Base-by-base conservation (phyloP, 1,139 yeast genomes). In the Candida sp. region DNA sequence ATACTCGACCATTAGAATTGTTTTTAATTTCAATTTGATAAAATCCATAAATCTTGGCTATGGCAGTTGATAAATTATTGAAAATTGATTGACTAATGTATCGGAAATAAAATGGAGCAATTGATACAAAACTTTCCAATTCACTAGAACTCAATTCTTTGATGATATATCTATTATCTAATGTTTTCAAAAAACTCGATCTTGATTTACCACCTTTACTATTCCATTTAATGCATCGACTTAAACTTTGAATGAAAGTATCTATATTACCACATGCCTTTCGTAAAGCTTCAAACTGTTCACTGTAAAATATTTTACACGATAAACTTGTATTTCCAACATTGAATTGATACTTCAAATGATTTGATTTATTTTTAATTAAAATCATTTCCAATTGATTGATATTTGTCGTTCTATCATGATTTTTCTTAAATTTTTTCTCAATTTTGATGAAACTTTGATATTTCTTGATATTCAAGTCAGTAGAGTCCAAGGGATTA, bases 121-220 rank as follows among this genome's bases (percentile, higher is more conserved):
- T 90, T 44, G 87, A 87, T 29, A 91, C 87, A 70, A 95, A 93
- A 21, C 97, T 90, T 52, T 93, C 99, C 45, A 93, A 70, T 64
- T 95, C 99, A 2, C 87, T 75, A 53, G 87, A 88, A 4, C 96
- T 84, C 44, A 95, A 71, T 57, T 93, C 97, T 61, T 95, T 95
- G 37, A 95, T 83, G 43, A 95, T 88, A 51, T 91, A 82, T 46
- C 98, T 69, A 57, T 91, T 89, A 64, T 95, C 99, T 41, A 88
- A 57, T 0, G 99, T 95, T 58, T 93, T 95, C 63, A 95, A 70
- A 63, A 95, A 95, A 19, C 90, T 89, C 2, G 97, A 87, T 0
- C 98, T 98, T 61, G 96, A 87, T 61, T 93, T 93, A 36, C 99
- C 99, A 33, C 99, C 99, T 38, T 85, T 80, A 0, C 96, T 86